These are phyloP conservation scores for Pyrenula massariospora DNA, from an alignment of 495 filamentous ascomycete genomes.

Conservation along the genomic window DNA sequence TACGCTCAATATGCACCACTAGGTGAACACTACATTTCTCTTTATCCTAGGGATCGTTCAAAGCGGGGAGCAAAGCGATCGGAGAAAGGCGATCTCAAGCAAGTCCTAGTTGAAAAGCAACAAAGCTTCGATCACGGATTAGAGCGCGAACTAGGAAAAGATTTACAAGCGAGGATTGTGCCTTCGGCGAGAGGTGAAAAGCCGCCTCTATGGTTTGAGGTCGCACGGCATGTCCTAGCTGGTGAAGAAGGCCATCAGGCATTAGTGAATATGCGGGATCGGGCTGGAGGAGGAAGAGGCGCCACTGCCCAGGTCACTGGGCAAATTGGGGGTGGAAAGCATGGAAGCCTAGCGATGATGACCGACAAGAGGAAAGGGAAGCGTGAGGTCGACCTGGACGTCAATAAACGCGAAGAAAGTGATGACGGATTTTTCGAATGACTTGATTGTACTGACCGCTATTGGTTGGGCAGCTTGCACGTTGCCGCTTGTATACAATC, in stretches of 20 bases:
- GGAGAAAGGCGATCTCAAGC: slow-evolving; percentile 8
- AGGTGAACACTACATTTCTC: slow-evolving; percentile 62
- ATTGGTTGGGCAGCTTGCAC: too few relatives aligned
- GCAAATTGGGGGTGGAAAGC: slow-evolving; percentile 4
- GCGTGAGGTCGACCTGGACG: slow-evolving; percentile 4
- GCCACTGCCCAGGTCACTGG: slow-evolving; percentile 19
- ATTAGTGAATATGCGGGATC: slow-evolving; percentile 47
- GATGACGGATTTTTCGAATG: slow-evolving; percentile 46
- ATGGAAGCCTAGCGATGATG: slow-evolving; percentile 5
- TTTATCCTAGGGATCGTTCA: slow-evolving; percentile 45
- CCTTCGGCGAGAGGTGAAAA: slow-evolving; percentile 18
- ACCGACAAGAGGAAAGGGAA: background rate
- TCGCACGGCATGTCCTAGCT: slow-evolving; percentile 20
- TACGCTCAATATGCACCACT: slow-evolving; percentile 80
- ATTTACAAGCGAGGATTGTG: slow-evolving; percentile 4
- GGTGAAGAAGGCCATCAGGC: slow-evolving; percentile 29
- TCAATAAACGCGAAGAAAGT: slow-evolving; percentile 32
- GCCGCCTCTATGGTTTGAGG: slow-evolving; percentile 54
- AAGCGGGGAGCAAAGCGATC: slow-evolving; percentile 5
- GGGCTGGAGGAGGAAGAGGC: slow-evolving; percentile 43
- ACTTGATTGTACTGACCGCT: background rate
- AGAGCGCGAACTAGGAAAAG: background rate
- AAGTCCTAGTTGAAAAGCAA: slow-evolving; percentile 1
- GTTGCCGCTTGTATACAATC: too few relatives aligned
- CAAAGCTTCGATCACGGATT: slow-evolving; percentile 3